A percentile compares a stretch with the other conserved stretches of the same genome.
These are phyloP conservation scores for Choiromyces venosus DNA, from an alignment of 495 filamentous ascomycete genomes.

Conservation along the genomic window DNA sequence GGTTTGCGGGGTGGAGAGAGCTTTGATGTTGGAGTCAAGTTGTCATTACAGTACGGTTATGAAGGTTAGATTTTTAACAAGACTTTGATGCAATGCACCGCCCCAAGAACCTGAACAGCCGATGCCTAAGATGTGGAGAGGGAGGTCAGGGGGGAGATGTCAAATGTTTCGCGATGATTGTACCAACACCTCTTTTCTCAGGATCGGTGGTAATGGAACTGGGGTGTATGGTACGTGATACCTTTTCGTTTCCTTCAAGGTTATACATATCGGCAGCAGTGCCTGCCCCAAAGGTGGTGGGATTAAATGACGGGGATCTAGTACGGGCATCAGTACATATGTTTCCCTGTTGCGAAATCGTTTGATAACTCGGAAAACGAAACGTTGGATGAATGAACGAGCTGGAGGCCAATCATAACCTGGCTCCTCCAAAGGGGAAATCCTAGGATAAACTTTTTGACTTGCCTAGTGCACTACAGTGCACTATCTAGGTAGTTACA, in stretches of 20 bases:
- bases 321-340: background rate
- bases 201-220: background rate
- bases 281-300: background rate
- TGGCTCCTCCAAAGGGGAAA: background rate
- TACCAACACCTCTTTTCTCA: background rate
- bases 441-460: background rate
- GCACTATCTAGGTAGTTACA: background rate
- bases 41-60: background rate
- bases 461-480: background rate
- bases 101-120: background rate
- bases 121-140: background rate
- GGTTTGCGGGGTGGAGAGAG: background rate
- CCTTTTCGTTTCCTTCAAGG: too few relatives aligned
- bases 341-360: background rate
- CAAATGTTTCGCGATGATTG: background rate
- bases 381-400: background rate
- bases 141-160: background rate
- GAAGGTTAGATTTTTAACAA: background rate
- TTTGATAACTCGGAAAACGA: background rate
- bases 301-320: background rate
- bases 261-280: background rate
- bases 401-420: background rate
- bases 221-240: background rate
- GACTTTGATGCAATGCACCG: background rate
- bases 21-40: background rate